phyloP scores from a whole-genome alignment of 768 basidiomycete genomes.

The Mycena crocata region DNA sequence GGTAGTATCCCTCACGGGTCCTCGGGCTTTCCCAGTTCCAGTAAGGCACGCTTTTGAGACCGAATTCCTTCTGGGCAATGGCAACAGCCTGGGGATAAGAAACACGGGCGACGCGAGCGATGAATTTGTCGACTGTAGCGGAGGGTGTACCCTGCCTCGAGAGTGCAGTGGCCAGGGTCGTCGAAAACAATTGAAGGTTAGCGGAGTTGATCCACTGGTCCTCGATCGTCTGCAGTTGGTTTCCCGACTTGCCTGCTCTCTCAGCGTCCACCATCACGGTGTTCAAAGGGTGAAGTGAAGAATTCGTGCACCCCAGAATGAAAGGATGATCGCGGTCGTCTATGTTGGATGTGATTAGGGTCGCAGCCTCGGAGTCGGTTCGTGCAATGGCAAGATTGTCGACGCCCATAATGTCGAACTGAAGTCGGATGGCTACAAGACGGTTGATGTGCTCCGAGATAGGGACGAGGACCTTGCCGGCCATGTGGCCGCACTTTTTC shows the following conservation, averaged over 20 bases:
- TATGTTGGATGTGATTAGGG: constrained; percentile 95
- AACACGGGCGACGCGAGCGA: constrained; percentile 68
- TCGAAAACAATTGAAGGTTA: constrained; percentile 82
- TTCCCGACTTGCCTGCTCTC: constrained; percentile 79
- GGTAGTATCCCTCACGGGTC: constrained; percentile 96
- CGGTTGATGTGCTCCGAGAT: constrained; percentile 99
- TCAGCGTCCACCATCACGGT: constrained; percentile 89
- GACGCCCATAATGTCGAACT: constrained; percentile 99
- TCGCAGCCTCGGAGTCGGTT: constrained; percentile 98
- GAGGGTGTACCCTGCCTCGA: constrained; percentile 66
- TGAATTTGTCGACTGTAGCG: constrained; percentile 68
- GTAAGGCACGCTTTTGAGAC: constrained; percentile 78
- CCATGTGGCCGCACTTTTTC: constrained; percentile 97
- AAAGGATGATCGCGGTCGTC: constrained; percentile 98
- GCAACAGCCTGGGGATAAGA: constrained; percentile 77
- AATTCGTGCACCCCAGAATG: constrained; percentile 92
- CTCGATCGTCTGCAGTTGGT: constrained; percentile 87
- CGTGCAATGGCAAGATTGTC: constrained; percentile 93
- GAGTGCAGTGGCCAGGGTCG: constrained; percentile 75
- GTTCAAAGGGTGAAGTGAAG: constrained; percentile 75
- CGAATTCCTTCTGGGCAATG: constrained; percentile 85
- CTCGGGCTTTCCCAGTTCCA: constrained; percentile 97
- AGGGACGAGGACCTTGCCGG: constrained; percentile 95
- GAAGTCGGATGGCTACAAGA: constrained; percentile 94
- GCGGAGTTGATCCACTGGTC: constrained; percentile 88